Base-by-base conservation (phyloP, 73 alveolate species). In the Paramecium caudatum region DNA sequence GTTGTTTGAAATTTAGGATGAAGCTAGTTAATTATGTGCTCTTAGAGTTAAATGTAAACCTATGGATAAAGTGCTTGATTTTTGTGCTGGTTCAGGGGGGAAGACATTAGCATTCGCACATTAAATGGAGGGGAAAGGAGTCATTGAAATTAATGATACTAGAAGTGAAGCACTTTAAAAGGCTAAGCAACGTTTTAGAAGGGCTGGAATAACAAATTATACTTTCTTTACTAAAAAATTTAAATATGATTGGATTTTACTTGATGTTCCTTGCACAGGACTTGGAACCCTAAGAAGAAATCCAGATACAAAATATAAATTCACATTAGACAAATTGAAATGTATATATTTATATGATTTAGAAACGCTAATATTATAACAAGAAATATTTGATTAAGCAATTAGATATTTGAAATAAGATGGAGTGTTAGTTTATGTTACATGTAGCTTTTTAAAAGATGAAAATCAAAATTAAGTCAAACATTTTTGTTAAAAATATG, bases 191-290 rank as follows among this genome's bases (percentile, higher is more conserved):
- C 82, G 98, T 62, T 82, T 95, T 30, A 93, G 82, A 69, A 90
- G 94, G 61, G 97, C 98, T 34, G 97, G 97, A 23, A 80, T 95
- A 0, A 43, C 82, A 47, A 95, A 95, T 45, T 49, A 34, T 8
- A 47, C 92, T 61, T 47, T 90, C 91, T 92, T 55, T 94, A 91
- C 90, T 41, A 93, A 74, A 62, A 83, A 46, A 70, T 62, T 47
- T 45, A 95, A 95, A 84, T 93, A 94, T 81, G 95, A 95, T 91
- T 95, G 98, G 98, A 94, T 95, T 4, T 48, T 95, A 55, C 87
- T 92, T 1, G 98, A 95, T 91, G 98, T 95, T 13, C 98, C 98
- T 9, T 95, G 98, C 61, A 82, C 96, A 39, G 96, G 97, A 7
- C 63, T 95, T 19, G 98, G 98, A 32, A 93, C 94, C 2, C 62